Percentiles rank a stretch among this genome's conserved stretches.
Evolutionary conservation across 1,284 basidiomycete genomes (phyloP).

Genomic region (Leccinum angustisporum): DNA sequence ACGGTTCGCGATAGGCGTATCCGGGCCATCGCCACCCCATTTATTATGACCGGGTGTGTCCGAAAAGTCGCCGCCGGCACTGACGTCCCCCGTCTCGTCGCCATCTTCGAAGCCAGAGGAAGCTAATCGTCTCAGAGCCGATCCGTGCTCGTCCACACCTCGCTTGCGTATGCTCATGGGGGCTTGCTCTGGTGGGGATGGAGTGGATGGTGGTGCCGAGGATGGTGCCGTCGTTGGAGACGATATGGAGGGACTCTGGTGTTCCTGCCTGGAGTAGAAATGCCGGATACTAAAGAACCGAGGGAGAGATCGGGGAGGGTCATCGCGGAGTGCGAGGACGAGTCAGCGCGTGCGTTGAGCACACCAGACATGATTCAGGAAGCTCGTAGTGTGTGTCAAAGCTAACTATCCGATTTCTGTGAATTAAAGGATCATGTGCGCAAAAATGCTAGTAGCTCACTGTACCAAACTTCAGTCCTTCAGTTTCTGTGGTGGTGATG

Average conservation of each 20-base stretch:
- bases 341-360: conserved; percentile 26
- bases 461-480: neutral
- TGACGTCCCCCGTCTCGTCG: conserved; percentile 37
- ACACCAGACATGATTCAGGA: conserved; percentile 19
- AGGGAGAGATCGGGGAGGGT: conserved; percentile 63
- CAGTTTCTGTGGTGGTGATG: neutral
- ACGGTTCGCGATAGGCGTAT: conserved; percentile 47
- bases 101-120: conserved; percentile 37
- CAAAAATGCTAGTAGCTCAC: neutral
- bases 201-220: conserved; percentile 52
- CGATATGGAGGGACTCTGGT: conserved; percentile 53
- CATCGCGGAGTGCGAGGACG: conserved; percentile 42
- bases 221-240: conserved; percentile 55
- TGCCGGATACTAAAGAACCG: conserved; percentile 54
- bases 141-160: conserved; percentile 23
- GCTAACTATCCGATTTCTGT: neutral
- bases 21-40: conserved; percentile 46
- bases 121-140: conserved; percentile 28
- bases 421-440: neutral
- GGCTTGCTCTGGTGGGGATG: conserved; percentile 42
- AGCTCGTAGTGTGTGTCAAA: neutral
- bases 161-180: conserved; percentile 21
- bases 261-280: conserved; percentile 54
- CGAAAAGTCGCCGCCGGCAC: conserved; percentile 41
- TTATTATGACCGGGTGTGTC: conserved; percentile 51